A percentile compares a stretch with the other conserved stretches of the same genome.
Evolutionary conservation across 352 stramenopile species (phyloP).

Genomic region (Pythium angustatum): DNA sequence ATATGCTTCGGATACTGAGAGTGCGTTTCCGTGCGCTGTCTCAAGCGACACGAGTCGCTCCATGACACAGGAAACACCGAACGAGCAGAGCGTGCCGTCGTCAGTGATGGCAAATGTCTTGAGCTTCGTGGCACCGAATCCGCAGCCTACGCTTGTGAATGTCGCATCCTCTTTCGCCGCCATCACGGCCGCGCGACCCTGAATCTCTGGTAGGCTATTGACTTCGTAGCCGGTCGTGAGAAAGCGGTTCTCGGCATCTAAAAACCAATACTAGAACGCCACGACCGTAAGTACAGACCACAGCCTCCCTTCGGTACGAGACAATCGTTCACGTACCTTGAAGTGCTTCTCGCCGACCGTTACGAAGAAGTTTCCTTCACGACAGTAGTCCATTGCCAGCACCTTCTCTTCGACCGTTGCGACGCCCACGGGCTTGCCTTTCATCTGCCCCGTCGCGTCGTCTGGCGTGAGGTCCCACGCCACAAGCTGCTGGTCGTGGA

Average conservation of each 20-base stretch:
- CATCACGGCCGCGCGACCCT: constrained; percentile 56
- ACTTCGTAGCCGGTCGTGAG: constrained; percentile 53
- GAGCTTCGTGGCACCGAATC: constrained; percentile 46
- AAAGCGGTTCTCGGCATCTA: constrained; percentile 55
- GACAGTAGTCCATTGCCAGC: constrained; percentile 65
- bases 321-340: constrained; percentile 39
- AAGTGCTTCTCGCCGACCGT: constrained; percentile 81
- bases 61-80: constrained; percentile 71
- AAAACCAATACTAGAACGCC: constrained; percentile 66
- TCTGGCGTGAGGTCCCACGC: constrained; percentile 60
- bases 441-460: constrained; percentile 27
- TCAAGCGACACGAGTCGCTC: constrained; percentile 78
- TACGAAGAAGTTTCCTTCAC: constrained; percentile 78
- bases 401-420: constrained; percentile 71
- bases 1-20: constrained; percentile 79
- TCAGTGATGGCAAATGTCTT: constrained; percentile 77
- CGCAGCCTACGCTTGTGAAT: constrained; percentile 72
- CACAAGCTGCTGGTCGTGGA: constrained; percentile 83
- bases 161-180: constrained; percentile 60
- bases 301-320: too few species aligned
- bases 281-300: not conserved
- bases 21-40: constrained; percentile 49
- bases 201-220: constrained; percentile 61
- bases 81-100: constrained; percentile 78
- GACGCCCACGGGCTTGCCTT: constrained; percentile 40